These are phyloP conservation scores for Leccinellum albellum DNA, from an alignment of 768 basidiomycete genomes.

Conservation along the genomic window DNA sequence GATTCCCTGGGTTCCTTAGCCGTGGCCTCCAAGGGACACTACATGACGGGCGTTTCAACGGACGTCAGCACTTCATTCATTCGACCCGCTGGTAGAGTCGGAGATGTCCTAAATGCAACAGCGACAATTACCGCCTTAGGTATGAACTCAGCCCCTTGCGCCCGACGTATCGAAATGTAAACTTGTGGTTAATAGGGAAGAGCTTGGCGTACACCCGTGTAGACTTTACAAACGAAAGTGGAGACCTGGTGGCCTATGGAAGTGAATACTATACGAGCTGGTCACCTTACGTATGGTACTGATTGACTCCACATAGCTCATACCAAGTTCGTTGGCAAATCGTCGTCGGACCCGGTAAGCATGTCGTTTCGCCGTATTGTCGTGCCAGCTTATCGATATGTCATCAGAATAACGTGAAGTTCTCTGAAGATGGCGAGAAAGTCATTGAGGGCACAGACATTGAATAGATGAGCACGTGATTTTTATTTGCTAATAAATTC, in stretches of 20 bases:
- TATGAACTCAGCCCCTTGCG: slow-evolving; percentile 23
- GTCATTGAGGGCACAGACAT: slow-evolving; percentile 51
- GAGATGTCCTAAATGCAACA: slow-evolving; percentile 62
- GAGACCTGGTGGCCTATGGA: slow-evolving; percentile 77
- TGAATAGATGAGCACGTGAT: slow-evolving; percentile 6
- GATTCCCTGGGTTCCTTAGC: slow-evolving; percentile 83
- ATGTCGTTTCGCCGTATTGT: background rate
- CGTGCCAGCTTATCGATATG: background rate
- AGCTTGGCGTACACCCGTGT: slow-evolving; percentile 78
- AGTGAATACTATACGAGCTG: slow-evolving; percentile 45
- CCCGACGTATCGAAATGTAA: background rate
- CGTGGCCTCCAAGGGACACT: slow-evolving; percentile 78
- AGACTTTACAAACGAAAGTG: slow-evolving; percentile 63
- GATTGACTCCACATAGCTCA: slow-evolving; percentile 50
- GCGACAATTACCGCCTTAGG: slow-evolving; percentile 71
- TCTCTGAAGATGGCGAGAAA: slow-evolving; percentile 73
- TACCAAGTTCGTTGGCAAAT: slow-evolving; percentile 82
- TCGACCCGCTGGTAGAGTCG: slow-evolving; percentile 67
- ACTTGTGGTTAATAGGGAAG: slow-evolving; percentile 47
- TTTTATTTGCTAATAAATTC: background rate
- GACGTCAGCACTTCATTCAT: slow-evolving; percentile 79
- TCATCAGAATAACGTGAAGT: slow-evolving; percentile 65
- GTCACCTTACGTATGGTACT: too few relatives aligned
- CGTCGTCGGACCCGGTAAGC: slow-evolving; percentile 41
- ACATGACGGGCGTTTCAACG: slow-evolving; percentile 84